Percentiles rank a stretch among this genome's conserved stretches.
phyloP scores from a whole-genome alignment of 2,329 filamentous ascomycete genomes.

The Fusarium dlaminii region DNA sequence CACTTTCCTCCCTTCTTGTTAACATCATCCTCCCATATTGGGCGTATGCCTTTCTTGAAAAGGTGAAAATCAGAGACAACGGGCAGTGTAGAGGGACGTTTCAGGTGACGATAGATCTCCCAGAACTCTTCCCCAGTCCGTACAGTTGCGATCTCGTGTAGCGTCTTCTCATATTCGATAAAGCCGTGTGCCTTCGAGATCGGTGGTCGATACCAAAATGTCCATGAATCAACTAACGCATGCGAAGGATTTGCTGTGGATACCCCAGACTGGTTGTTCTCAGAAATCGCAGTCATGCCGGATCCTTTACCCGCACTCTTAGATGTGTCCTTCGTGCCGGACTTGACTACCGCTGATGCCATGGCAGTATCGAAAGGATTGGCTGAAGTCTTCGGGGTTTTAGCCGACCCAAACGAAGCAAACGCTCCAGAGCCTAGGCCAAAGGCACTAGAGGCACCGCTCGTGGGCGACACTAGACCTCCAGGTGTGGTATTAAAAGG shows the following conservation, averaged over 20 bases:
- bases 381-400: constrained; percentile 87
- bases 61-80: constrained; percentile 98
- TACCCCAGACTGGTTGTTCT: constrained; percentile 48
- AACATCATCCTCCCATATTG: constrained; percentile 98
- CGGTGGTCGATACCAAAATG: constrained; percentile 96
- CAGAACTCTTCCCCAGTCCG: constrained; percentile 91
- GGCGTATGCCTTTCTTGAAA: constrained; percentile 95
- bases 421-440: constrained; percentile 95
- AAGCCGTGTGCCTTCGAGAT: constrained; percentile 91
- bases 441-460: constrained; percentile 86
- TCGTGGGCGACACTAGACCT: constrained; percentile 54
- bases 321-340: constrained; percentile 45
- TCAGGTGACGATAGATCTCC: constrained; percentile 87
- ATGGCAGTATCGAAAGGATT: constrained; percentile 82
- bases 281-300: constrained; percentile 58
- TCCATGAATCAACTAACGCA: constrained; percentile 85
- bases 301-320: constrained; percentile 45
- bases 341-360: constrained; percentile 53
- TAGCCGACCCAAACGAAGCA: constrained; percentile 82
- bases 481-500: constrained; percentile 80
- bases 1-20: constrained; percentile 97
- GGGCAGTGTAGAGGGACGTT: constrained; percentile 85
- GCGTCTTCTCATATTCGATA: constrained; percentile 95
- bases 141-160: constrained; percentile 85
- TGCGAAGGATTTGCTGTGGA: constrained; percentile 55